Percentiles rank a stretch among this genome's conserved stretches.
These are phyloP conservation scores for Flaveria linearis DNA, from an alignment of 129 eudicot species.

Conservation along the genomic window DNA sequence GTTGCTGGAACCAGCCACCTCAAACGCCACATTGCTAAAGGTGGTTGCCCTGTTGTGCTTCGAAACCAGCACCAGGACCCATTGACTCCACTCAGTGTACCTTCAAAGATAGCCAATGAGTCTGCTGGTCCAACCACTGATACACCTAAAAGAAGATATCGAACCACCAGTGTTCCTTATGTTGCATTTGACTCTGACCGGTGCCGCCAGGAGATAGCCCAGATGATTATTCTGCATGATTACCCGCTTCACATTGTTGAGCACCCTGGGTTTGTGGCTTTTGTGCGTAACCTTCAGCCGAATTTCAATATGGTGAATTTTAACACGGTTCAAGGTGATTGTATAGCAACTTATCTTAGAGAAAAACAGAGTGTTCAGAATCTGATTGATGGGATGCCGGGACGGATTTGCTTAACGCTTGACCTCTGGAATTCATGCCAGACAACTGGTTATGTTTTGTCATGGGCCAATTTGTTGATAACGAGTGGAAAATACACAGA, in stretches of 20 bases:
- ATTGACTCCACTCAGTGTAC: conserved; percentile 53
- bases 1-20: conserved; percentile 98
- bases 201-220: conserved; percentile 84
- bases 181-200: conserved; percentile 71
- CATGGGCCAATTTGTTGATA: conserved; percentile 77
- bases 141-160: conserved; percentile 71
- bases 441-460: conserved; percentile 71
- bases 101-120: conserved; percentile 47
- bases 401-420: conserved; percentile 72
- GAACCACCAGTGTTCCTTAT: conserved; percentile 59
- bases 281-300: conserved; percentile 81
- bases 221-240: conserved; percentile 86
- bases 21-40: conserved; percentile 95
- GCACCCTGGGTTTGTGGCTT: conserved; percentile 83
- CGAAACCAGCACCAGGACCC: conserved; percentile 56
- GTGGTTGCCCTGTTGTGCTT: conserved; percentile 68
- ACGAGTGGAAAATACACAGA: conserved; percentile 83
- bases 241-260: conserved; percentile 96
- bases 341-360: conserved; percentile 74
- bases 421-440: conserved; percentile 83
- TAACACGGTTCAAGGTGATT: conserved; percentile 82
- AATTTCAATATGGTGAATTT: conserved; percentile 80
- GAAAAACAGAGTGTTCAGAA: conserved; percentile 73
- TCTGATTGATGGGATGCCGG: conserved; percentile 79
- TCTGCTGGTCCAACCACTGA: conserved; percentile 33